Evolutionary conservation across 2,329 filamentous ascomycete species (phyloP).

Genomic region (Sporothrix schenckii): DNA sequence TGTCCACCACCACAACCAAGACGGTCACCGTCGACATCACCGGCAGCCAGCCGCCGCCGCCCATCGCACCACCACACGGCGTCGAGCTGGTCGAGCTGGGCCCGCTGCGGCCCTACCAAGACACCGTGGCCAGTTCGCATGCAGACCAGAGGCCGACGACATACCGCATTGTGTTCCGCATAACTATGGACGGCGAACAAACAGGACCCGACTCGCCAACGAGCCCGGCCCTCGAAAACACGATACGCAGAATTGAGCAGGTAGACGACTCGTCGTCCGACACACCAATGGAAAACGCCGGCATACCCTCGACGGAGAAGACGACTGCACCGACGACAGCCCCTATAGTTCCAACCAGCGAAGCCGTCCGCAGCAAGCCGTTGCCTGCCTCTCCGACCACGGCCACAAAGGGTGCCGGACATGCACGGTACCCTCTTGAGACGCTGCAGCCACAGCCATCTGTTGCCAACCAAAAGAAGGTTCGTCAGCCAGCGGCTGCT

Average conservation of each 20-base stretch:
- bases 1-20: conserved; percentile 62
- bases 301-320: neutral
- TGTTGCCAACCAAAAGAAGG: conserved; percentile 54
- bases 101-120: conserved; percentile 35
- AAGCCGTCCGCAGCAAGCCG: neutral
- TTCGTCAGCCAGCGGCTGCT: conserved; percentile 44
- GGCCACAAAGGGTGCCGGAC: too few relatives aligned
- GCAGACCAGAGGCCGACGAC: conserved; percentile 38
- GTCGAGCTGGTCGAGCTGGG: conserved; percentile 62
- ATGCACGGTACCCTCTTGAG: conserved; percentile 30
- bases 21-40: conserved; percentile 67
- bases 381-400: neutral
- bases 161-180: conserved; percentile 63
- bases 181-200: conserved; percentile 26
- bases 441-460: conserved; percentile 12
- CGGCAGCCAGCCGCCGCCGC: conserved; percentile 55
- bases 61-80: conserved; percentile 59
- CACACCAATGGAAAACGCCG: conserved; percentile 8
- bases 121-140: conserved; percentile 36
- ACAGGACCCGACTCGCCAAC: neutral
- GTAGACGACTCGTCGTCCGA: conserved; percentile 41
- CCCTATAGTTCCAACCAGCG: neutral
- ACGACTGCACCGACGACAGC: neutral
- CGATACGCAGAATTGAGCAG: conserved; percentile 33
- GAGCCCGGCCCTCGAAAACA: neutral